Base-by-base conservation (phyloP, 176 grass and related monocot species). In the Poa pratensis region DNA sequence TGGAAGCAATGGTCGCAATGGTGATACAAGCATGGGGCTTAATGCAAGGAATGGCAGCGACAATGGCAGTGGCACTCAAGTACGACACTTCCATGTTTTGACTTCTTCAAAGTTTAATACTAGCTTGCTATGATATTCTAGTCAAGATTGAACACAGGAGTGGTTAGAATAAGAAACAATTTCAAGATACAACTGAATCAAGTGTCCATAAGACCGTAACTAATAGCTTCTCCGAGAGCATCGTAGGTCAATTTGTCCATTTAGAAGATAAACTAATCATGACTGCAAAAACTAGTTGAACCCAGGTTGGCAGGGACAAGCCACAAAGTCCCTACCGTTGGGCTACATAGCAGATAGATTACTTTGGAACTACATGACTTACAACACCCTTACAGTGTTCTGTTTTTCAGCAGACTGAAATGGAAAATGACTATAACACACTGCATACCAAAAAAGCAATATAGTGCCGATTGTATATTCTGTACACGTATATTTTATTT, bases 61-160 rank as follows among this genome's bases (percentile, higher is more conserved):
- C 77, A 91, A 91, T 88, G 95, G 90, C 37, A 97, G 95, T 49
- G 92, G 87, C 61, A 95, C 91, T 85, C 92, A 97, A 84, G 95
- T 97, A 93, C 14, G 69, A 66, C 3, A 70, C 51, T 84, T 87
- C 34, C 40, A 22, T 65, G 19, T 53, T 69, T 85, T 89, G 72
- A 55, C 46, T 81, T 52, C 49, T 68, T 11, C 49, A 85, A 23
- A 77, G 8, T 5, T 72, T 72, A 62, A 35, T 86, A 62, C 6
- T 34, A 17, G 28, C 62, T 65, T 18, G 62, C 53, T 78, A 23
- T 81, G 62, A 22, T 66, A 46, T 65, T 80, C 69, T 22, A 53
- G 52, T 62, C 51, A 78, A n/a, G 15, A 34, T 52, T 26, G 40
- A 50, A 77, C 27, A 58, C 9, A 28, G 9, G 34, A 46, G 30